These are phyloP conservation scores for Crataegus laevigata DNA, from an alignment of 306 rosid species.

Conservation along the genomic window DNA sequence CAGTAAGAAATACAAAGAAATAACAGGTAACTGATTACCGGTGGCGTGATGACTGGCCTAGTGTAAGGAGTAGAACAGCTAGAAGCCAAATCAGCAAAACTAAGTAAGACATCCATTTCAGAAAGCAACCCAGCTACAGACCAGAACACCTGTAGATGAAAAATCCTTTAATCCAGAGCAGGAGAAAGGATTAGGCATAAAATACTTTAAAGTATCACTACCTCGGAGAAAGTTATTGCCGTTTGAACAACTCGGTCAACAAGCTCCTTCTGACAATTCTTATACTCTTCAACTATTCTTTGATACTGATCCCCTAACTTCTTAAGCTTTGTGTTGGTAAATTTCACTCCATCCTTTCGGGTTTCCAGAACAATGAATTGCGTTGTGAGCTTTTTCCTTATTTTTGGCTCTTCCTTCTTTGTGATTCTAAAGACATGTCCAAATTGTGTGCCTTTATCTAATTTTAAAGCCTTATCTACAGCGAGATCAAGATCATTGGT, in stretches of 20 bases:
- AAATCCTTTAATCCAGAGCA: conserved; percentile 18
- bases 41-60: conserved; percentile 70
- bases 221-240: conserved; percentile 72
- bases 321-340: conserved; percentile 86
- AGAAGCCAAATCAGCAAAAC: conserved; percentile 95
- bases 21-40: conserved; percentile 43
- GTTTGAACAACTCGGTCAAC: conserved; percentile 71
- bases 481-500: conserved; percentile 83
- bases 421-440: conserved; percentile 97
- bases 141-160: conserved; percentile 62
- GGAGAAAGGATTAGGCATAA: conserved; percentile 7
- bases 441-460: conserved; percentile 86
- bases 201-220: conserved; percentile 15
- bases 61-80: conserved; percentile 85
- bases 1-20: conserved; percentile 4
- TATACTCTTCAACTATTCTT: conserved; percentile 73
- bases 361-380: conserved; percentile 93
- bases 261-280: conserved; percentile 70
- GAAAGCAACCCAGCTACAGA: conserved; percentile 72
- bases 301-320: conserved; percentile 82
- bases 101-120: conserved; percentile 77
- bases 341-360: conserved; percentile 95
- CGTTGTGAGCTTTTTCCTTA: conserved; percentile 83
- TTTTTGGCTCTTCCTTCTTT: conserved; percentile 95
- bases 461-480: conserved; percentile 74